Conservation (phyloP, 2,329 filamentous ascomycete genomes). For the Trichoderma aggressivum region DNA sequence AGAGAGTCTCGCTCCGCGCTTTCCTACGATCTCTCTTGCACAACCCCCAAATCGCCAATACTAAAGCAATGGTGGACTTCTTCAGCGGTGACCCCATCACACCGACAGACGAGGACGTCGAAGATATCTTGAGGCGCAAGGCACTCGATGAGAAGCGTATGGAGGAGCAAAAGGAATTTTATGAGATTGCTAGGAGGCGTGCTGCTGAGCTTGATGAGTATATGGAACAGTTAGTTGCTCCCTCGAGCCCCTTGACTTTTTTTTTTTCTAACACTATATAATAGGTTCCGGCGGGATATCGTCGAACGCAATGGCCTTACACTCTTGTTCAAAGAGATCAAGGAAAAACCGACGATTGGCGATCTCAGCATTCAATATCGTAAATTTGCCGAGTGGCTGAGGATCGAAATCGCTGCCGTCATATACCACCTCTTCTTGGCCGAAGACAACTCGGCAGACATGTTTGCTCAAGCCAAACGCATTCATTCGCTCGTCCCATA, state of each 20-base stretch:
- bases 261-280: constrained; percentile 15
- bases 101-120: constrained; percentile 75
- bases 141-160: constrained; percentile 82
- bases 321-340: constrained; percentile 89
- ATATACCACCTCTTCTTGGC: constrained; percentile 96
- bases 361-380: constrained; percentile 93
- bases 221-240: constrained; percentile 75
- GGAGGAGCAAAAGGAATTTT: constrained; percentile 90
- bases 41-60: constrained; percentile 78
- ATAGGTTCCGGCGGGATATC: constrained; percentile 62
- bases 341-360: constrained; percentile 79
- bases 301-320: constrained; percentile 79
- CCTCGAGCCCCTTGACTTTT: neutral
- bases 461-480: constrained; percentile 89
- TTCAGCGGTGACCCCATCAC: constrained; percentile 69
- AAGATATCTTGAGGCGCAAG: constrained; percentile 77
- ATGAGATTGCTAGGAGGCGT: constrained; percentile 87
- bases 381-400: constrained; percentile 97
- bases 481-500: constrained; percentile 96
- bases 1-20: constrained; percentile 85
- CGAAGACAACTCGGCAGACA: constrained; percentile 94
- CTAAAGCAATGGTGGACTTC: constrained; percentile 81
- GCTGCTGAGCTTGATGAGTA: constrained; percentile 93
- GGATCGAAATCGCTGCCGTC: constrained; percentile 94
- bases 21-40: constrained; percentile 84